Conservation (phyloP, 2,329 filamentous ascomycete species). For the Apiospora pterosperma region DNA sequence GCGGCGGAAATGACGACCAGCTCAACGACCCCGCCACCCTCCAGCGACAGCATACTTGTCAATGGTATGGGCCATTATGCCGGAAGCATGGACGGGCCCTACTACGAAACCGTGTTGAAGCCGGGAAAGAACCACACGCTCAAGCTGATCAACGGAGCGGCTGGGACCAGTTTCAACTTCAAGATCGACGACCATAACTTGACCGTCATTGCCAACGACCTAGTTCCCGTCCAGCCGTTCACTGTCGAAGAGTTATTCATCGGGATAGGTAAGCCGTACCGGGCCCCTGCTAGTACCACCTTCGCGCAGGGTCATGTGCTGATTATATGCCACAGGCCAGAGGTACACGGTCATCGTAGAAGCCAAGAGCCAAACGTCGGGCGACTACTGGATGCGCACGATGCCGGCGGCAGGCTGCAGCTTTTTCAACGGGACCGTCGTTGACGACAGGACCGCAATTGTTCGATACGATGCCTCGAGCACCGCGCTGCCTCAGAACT, state of each 20-base stretch:
- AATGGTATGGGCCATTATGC: conserved; percentile 39
- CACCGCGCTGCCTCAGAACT: not conserved
- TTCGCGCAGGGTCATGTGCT: not conserved
- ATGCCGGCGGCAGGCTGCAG: conserved; percentile 34
- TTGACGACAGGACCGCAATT: conserved; percentile 43
- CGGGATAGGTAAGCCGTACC: conserved; percentile 42
- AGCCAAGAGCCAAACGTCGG: conserved; percentile 28
- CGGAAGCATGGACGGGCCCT: conserved; percentile 24
- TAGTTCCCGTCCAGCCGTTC: conserved; percentile 48
- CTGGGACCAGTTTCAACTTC: conserved; percentile 44
- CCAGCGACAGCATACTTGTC: conserved; percentile 40
- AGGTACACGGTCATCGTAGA: conserved; percentile 41
- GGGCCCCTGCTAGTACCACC: not conserved
- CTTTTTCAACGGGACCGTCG: conserved; percentile 24
- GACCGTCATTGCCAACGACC: conserved; percentile 48
- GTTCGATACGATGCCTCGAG: conserved; percentile 33
- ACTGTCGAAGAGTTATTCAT: conserved; percentile 46
- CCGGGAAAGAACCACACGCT: conserved; percentile 46
- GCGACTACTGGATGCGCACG: conserved; percentile 45
- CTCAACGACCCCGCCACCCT: conserved; percentile 29
- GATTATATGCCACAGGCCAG: conserved; percentile 13
- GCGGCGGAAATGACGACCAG: conserved; percentile 28
- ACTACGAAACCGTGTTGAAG: conserved; percentile 31
- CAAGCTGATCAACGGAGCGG: conserved; percentile 49
- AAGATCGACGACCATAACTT: conserved; percentile 46